These are phyloP conservation scores for Cryptococcus depauperatus DNA, from an alignment of 1,284 basidiomycete species.

Conservation along the genomic window DNA sequence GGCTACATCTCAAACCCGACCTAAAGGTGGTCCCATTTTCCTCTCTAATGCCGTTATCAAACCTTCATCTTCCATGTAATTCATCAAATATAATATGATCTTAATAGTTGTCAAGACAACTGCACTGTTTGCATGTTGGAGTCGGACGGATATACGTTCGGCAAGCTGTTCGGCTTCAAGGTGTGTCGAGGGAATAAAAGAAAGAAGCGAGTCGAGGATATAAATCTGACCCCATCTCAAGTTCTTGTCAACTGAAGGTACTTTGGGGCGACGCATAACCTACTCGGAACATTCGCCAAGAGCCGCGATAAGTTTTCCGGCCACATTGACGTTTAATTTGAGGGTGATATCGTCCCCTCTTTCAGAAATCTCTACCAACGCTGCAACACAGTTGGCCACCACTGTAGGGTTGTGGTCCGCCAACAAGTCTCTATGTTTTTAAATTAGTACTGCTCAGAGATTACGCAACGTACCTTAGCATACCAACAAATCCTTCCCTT, in stretches of 20 bases:
- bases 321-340: constrained; percentile 43
- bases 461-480: constrained; percentile 57
- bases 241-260: constrained; percentile 9
- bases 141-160: constrained; percentile 81
- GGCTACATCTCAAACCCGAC: constrained; percentile 47
- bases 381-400: constrained; percentile 94
- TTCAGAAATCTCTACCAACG: constrained; percentile 74
- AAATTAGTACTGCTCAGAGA: constrained; percentile 4
- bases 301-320: constrained; percentile 77
- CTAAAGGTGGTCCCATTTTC: constrained; percentile 93
- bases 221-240: constrained; percentile 96
- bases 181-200: constrained; percentile 81
- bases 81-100: constrained; percentile 92
- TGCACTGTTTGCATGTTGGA: constrained; percentile 90
- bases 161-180: constrained; percentile 88
- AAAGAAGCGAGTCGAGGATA: constrained; percentile 87
- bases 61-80: constrained; percentile 88
- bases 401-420: constrained; percentile 92
- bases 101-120: constrained; percentile 95
- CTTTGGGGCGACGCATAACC: constrained; percentile 35
- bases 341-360: constrained; percentile 51
- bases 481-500: constrained; percentile 85
- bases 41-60: constrained; percentile 84
- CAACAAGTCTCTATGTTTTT: constrained; percentile 52
- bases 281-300: constrained; percentile 98